These are phyloP conservation scores for Lachancea fermentati DNA, from an alignment of 805 yeast genomes.

Conservation along the genomic window DNA sequence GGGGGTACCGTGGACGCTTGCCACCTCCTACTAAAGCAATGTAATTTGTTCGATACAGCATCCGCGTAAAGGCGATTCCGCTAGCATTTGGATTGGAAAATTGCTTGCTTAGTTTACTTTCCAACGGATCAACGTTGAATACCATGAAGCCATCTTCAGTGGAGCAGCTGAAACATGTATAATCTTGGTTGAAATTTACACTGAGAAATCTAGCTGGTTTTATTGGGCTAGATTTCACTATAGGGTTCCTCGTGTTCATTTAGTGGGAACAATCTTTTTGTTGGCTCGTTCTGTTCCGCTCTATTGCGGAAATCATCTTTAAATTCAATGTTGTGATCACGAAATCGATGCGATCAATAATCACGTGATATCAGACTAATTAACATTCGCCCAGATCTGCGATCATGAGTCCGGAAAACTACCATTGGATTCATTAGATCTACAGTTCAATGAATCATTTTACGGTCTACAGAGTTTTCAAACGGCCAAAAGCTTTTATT, in stretches of 20 bases:
- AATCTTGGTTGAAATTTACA: conserved; percentile 71
- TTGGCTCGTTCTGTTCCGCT: background rate
- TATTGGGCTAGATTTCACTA: conserved; percentile 3
- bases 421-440: no score
- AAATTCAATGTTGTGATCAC: no score
- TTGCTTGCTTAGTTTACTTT: conserved; percentile 18
- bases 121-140: conserved; percentile 79
- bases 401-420: no score
- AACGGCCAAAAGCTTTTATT: no score
- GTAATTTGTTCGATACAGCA: conserved; percentile 89
- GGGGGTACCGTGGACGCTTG: conserved; percentile 66
- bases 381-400: no score
- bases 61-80: conserved; percentile 72
- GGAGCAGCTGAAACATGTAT: conserved; percentile 81
- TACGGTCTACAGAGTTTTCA: no score
- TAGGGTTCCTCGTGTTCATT: conserved; percentile 8
- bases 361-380: no score
- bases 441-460: no score
- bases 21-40: conserved; percentile 91
- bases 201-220: conserved; percentile 4
- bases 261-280: background rate
- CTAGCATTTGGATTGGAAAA: conserved; percentile 37
- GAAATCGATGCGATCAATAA: no score
- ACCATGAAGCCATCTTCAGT: conserved; percentile 78
- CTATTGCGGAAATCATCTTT: background rate